Percentiles rank a stretch among this genome's conserved stretches.
These are phyloP conservation scores for Colletotrichum phormii DNA, from an alignment of 2,329 filamentous ascomycete species.

Conservation along the genomic window DNA sequence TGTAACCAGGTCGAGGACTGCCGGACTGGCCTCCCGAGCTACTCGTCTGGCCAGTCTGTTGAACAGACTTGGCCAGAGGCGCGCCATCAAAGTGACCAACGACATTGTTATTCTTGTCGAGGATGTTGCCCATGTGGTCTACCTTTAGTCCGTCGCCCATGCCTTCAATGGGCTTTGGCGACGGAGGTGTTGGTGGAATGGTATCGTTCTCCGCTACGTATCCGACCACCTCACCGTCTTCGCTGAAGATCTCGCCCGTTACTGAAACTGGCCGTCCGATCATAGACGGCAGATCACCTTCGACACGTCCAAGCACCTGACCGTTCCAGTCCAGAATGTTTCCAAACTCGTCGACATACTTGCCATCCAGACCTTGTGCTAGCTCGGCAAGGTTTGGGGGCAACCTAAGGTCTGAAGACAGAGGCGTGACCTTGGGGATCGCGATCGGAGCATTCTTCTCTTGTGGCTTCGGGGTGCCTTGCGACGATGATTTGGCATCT, in stretches of 20 bases:
- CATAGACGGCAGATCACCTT: conserved; percentile 67
- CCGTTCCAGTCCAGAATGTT: conserved; percentile 63
- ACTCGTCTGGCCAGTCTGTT: conserved; percentile 47
- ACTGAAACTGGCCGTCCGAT: conserved; percentile 59
- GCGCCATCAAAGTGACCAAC: conserved; percentile 57
- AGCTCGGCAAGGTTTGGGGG: conserved; percentile 47
- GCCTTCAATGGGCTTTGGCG: conserved; percentile 47
- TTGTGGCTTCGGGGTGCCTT: conserved; percentile 10
- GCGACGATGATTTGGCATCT: conserved; percentile 3
- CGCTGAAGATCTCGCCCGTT: conserved; percentile 59
- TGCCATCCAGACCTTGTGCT: conserved; percentile 57
- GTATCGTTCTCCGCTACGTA: conserved; percentile 57
- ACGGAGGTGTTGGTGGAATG: conserved; percentile 37
- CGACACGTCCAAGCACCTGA: conserved; percentile 62
- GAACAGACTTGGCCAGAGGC: conserved; percentile 51
- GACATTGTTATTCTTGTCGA: conserved; percentile 57
- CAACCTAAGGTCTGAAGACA: conserved; percentile 47
- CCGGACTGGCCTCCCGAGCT: conserved; percentile 1
- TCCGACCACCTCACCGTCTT: conserved; percentile 55
- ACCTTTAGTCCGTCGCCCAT: conserved; percentile 54
- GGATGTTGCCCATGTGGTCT: conserved; percentile 58
- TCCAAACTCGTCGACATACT: conserved; percentile 64
- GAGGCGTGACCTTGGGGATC: conserved; percentile 55
- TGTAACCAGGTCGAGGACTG: background rate
- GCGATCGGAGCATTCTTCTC: conserved; percentile 43